phyloP scores from a whole-genome alignment of 2,329 filamentous ascomycete genomes.

The Cladosporium sp. region DNA sequence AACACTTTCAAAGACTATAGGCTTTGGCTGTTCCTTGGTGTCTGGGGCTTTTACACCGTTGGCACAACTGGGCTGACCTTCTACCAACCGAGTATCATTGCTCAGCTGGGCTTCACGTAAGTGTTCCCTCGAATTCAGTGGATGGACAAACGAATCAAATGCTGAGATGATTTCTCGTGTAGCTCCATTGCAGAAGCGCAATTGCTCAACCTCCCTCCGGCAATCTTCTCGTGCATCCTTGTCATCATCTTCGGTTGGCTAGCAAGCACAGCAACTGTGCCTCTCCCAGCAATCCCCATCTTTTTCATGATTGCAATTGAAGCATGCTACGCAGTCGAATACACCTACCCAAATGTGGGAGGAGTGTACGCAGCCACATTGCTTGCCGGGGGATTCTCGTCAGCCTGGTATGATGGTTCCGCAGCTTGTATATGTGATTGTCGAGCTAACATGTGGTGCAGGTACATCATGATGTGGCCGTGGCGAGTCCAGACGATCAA shows the following conservation, averaged over 20 bases:
- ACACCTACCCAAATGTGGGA: slow-evolving; percentile 9
- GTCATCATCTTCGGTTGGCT: slow-evolving; percentile 13
- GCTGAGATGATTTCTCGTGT: no score
- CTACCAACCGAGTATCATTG: slow-evolving; percentile 40
- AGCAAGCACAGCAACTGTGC: slow-evolving; percentile 2
- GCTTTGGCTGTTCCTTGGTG: slow-evolving; percentile 44
- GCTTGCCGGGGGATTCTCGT: slow-evolving; percentile 2
- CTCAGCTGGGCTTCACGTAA: slow-evolving; percentile 15
- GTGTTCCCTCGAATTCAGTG: background rate
- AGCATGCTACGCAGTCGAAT: slow-evolving; percentile 13
- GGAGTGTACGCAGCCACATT: slow-evolving; percentile 15
- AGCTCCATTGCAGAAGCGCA: slow-evolving; percentile 15
- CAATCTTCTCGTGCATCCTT: slow-evolving; percentile 12
- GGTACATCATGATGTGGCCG: slow-evolving; percentile 15
- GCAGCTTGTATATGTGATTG: background rate
- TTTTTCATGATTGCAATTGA: slow-evolving; percentile 7
- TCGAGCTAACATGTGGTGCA: background rate
- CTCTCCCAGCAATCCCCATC: background rate
- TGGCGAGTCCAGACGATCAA: slow-evolving; percentile 14
- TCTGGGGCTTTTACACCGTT: slow-evolving; percentile 46
- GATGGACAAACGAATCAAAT: no score
- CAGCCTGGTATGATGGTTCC: background rate
- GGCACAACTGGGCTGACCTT: slow-evolving; percentile 43
- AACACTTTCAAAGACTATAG: slow-evolving; percentile 37
- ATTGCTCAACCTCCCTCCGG: slow-evolving; percentile 13